phyloP scores from a whole-genome alignment of 139 green algal genomes.

The Chlorella ohadii region DNA sequence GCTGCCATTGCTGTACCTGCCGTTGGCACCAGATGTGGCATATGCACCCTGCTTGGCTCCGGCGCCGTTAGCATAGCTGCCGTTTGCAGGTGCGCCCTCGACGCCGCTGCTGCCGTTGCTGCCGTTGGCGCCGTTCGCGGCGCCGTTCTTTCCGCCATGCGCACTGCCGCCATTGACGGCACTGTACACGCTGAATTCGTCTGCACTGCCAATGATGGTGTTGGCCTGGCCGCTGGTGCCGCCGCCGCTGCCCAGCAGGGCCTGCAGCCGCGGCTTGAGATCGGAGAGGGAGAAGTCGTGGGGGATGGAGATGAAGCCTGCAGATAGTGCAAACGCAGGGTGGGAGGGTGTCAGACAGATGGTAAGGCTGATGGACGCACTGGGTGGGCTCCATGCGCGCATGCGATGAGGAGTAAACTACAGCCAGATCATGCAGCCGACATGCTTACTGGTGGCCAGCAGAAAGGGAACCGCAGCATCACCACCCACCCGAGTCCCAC shows the following conservation, averaged over 20 bases:
- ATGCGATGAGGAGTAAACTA: too few relatives aligned
- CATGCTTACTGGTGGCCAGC: too few relatives aligned
- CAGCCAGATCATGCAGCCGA: too few relatives aligned
- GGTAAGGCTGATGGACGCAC: too few relatives aligned
- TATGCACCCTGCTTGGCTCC: too few relatives aligned
- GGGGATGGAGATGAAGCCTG: slow-evolving; percentile 92
- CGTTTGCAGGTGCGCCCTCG: neutral
- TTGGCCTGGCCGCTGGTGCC: slow-evolving; percentile 9
- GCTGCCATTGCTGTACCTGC: too few relatives aligned
- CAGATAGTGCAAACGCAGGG: slow-evolving; percentile 23
- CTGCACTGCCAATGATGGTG: neutral
- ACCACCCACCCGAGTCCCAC: slow-evolving; percentile 81
- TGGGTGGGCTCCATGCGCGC: too few relatives aligned
- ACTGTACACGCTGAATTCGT: neutral
- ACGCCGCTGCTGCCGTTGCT: neutral
- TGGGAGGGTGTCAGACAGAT: neutral
- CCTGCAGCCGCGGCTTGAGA: slow-evolving; percentile 64
- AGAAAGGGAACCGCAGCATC: too few relatives aligned
- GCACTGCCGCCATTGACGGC: neutral
- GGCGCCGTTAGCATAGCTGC: neutral
- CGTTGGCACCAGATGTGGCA: too few relatives aligned
- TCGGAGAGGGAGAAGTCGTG: slow-evolving; percentile 82
- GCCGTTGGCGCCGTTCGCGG: slow-evolving; percentile 13
- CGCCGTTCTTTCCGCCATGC: too few relatives aligned
- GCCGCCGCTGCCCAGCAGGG: slow-evolving; percentile 49